These are phyloP conservation scores for Peziza echinospora DNA, from an alignment of 495 filamentous ascomycete genomes.

Conservation along the genomic window DNA sequence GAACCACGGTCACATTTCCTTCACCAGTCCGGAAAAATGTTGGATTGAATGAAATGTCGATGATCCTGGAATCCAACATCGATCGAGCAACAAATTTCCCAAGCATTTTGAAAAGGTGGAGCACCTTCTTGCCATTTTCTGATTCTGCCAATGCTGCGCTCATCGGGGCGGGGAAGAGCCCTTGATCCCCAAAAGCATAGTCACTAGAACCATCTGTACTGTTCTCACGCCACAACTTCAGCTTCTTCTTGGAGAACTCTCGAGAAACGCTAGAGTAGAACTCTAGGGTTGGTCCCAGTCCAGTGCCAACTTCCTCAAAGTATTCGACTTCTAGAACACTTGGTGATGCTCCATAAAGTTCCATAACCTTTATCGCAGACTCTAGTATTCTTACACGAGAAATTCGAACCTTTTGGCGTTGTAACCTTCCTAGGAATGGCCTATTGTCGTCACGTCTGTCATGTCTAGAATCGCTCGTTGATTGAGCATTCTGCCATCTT, in stretches of 20 bases:
- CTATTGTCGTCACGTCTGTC: constrained; percentile 66
- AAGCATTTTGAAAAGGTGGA: constrained; percentile 78
- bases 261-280: constrained; percentile 97
- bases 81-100: constrained; percentile 95
- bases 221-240: constrained; percentile 87
- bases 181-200: constrained; percentile 66
- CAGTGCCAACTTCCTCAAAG: constrained; percentile 95
- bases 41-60: constrained; percentile 92
- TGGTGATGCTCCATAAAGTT: constrained; percentile 85
- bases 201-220: constrained; percentile 57
- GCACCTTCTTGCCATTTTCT: constrained; percentile 58
- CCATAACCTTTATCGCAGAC: constrained; percentile 98
- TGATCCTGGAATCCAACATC: constrained; percentile 96
- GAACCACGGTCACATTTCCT: constrained; percentile 44
- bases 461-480: constrained; percentile 50
- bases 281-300: constrained; percentile 86
- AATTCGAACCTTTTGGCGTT: constrained; percentile 94
- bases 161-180: constrained; percentile 85
- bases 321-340: constrained; percentile 96
- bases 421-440: constrained; percentile 77
- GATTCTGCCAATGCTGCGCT: constrained; percentile 50
- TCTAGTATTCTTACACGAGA: constrained; percentile 81
- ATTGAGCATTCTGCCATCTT: constrained; percentile 85
- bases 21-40: constrained; percentile 85
- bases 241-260: constrained; percentile 90